These are phyloP conservation scores for Colletotrichum cereale DNA, from an alignment of 2,329 filamentous ascomycete species.

Conservation along the genomic window DNA sequence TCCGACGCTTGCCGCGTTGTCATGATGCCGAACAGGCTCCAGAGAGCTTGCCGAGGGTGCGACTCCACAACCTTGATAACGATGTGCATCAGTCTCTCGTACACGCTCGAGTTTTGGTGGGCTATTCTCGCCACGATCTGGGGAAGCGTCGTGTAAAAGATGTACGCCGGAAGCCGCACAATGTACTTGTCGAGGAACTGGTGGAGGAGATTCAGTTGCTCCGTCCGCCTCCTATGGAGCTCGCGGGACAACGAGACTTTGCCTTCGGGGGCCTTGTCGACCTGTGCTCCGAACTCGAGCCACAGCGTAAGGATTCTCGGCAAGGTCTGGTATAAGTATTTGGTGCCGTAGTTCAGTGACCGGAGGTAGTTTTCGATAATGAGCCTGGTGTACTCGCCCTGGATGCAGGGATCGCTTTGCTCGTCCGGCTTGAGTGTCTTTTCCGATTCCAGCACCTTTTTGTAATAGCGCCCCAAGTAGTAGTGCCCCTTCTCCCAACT, in stretches of 20 bases:
- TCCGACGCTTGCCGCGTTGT: constrained; percentile 81
- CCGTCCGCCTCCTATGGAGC: constrained; percentile 68
- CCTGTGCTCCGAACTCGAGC: constrained; percentile 87
- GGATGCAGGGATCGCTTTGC: constrained; percentile 81
- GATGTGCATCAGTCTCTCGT: constrained; percentile 80
- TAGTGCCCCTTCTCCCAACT: constrained; percentile 98
- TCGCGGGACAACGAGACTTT: constrained; percentile 66
- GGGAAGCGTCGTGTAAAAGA: constrained; percentile 86
- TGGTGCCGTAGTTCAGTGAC: constrained; percentile 88
- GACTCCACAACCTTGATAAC: constrained; percentile 86
- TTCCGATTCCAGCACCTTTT: constrained; percentile 93
- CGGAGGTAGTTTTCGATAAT: constrained; percentile 95
- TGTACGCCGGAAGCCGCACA: constrained; percentile 76
- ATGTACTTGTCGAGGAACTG: constrained; percentile 85
- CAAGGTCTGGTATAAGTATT: constrained; percentile 95
- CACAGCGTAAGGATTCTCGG: constrained; percentile 93
- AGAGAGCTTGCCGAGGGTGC: constrained; percentile 93
- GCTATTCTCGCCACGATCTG: constrained; percentile 97
- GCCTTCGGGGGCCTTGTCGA: constrained; percentile 71
- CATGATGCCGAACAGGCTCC: constrained; percentile 89
- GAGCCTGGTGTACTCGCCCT: constrained; percentile 86
- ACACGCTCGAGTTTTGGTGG: constrained; percentile 84
- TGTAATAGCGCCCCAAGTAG: constrained; percentile 96
- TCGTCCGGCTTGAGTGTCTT: constrained; percentile 81
- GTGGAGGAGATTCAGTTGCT: constrained; percentile 78